Evolutionary conservation across 306 rosid genomes (phyloP).

Genomic region (Gleditsia sinensis): DNA sequence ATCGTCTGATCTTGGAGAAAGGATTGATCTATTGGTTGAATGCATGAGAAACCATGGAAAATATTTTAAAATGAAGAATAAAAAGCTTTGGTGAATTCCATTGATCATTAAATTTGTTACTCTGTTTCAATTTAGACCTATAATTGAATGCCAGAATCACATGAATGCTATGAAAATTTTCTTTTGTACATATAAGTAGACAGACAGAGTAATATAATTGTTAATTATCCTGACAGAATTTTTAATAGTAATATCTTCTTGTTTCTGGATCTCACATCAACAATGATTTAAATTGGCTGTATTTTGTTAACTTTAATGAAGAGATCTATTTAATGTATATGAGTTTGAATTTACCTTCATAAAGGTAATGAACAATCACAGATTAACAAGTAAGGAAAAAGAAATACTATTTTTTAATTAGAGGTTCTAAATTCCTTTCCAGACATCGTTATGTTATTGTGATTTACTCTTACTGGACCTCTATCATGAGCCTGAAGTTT

Average conservation of each 20-base stretch:
- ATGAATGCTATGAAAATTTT: neutral
- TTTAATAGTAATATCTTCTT: neutral
- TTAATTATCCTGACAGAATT: neutral
- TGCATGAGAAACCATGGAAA: neutral
- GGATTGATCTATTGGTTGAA: neutral
- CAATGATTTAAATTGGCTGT: neutral
- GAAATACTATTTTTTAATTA: too few species aligned
- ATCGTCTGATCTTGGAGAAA: neutral
- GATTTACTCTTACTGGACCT: neutral
- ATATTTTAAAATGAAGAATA: neutral
- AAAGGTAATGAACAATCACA: neutral
- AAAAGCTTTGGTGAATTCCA: neutral
- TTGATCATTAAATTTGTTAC: neutral
- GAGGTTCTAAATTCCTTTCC: too few species aligned
- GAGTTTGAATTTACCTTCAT: neutral
- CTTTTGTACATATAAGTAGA: neutral
- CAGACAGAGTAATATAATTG: neutral
- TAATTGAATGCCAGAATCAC: neutral
- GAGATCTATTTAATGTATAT: neutral
- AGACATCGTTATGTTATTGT: neutral
- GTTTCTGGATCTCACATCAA: neutral
- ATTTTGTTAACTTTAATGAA: neutral
- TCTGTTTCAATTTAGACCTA: neutral
- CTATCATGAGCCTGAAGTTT: neutral
- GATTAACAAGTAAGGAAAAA: neutral